Conservation (phyloP, 2,329 filamentous ascomycete species). For the Botrytis fabae region DNA sequence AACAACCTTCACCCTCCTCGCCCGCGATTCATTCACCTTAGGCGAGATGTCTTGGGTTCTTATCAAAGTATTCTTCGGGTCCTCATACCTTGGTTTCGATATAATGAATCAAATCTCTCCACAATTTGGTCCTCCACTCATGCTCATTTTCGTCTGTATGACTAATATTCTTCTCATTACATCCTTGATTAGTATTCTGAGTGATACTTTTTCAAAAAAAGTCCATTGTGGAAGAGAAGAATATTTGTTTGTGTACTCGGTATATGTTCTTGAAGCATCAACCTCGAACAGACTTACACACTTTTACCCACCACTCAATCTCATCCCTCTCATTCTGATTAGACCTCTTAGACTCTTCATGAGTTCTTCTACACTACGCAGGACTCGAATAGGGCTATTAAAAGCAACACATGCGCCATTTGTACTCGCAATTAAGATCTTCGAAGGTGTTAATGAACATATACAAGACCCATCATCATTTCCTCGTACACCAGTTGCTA, state of each 20-base stretch:
- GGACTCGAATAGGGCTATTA: conserved; percentile 60
- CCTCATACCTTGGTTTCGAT: conserved; percentile 43
- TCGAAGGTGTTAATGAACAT: conserved; percentile 45
- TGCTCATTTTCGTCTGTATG: conserved; percentile 68
- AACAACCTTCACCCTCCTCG: conserved; percentile 79
- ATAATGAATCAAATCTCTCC: conserved; percentile 33
- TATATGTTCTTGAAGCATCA: conserved; percentile 65
- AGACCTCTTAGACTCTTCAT: conserved; percentile 71
- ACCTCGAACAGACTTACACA: conserved; percentile 69
- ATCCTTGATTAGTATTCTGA: conserved; percentile 74
- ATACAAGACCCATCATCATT: conserved; percentile 31
- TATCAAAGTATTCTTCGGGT: conserved; percentile 80
- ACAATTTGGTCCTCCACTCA: conserved; percentile 38
- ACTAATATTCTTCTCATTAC: conserved; percentile 79
- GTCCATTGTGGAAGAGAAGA: conserved; percentile 55
- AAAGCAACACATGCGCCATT: conserved; percentile 66
- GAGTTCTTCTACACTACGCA: conserved; percentile 63
- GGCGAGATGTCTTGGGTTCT: conserved; percentile 72
- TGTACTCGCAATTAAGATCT: conserved; percentile 62
- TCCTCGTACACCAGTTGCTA: conserved; percentile 20
- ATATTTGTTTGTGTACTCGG: conserved; percentile 74
- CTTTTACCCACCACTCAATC: conserved; percentile 72
- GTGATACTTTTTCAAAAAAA: conserved; percentile 62
- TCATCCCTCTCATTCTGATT: conserved; percentile 70
- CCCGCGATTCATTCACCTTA: conserved; percentile 66